Conservation (phyloP, 163 green algal genomes). For the Chlorella variabilis region DNA sequence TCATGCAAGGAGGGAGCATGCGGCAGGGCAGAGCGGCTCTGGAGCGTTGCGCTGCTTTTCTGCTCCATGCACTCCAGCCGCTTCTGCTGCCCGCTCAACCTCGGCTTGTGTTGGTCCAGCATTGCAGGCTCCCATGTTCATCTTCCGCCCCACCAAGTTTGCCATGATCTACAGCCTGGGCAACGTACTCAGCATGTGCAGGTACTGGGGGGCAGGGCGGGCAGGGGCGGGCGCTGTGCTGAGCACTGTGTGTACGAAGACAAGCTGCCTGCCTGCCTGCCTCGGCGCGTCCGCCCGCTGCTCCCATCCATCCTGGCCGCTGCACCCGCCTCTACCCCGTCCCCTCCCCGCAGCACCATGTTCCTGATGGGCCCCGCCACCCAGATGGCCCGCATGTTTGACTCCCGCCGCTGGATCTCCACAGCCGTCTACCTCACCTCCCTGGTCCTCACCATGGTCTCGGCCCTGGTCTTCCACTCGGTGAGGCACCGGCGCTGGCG, state of each 20-base stretch:
- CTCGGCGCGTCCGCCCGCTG: constrained; percentile 65
- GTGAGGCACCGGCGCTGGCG: constrained; percentile 8
- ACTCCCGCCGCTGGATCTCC: constrained; percentile 47
- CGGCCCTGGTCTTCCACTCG: constrained; percentile 39
- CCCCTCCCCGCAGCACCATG: constrained; percentile 48
- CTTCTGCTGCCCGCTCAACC: no score
- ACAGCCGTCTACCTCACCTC: constrained; percentile 47
- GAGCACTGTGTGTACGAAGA: no score
- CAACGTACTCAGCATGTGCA: constrained; percentile 42
- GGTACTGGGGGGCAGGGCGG: not conserved
- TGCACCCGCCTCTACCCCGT: no score
- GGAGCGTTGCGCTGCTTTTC: no score
- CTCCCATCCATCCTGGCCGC: no score
- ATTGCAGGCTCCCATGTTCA: constrained; percentile 57
- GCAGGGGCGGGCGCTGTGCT: not conserved
- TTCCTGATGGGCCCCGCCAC: constrained; percentile 61
- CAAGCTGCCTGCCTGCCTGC: not conserved
- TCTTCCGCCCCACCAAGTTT: constrained; percentile 60
- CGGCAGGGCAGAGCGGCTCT: no score
- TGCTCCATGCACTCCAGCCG: no score
- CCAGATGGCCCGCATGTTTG: constrained; percentile 64
- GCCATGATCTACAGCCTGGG: constrained; percentile 49
- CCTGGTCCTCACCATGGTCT: constrained; percentile 48
- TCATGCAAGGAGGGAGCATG: not conserved
- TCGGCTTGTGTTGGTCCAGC: not conserved